Conservation (phyloP, 2,329 filamentous ascomycete species). For the Penicillium vulpinum region DNA sequence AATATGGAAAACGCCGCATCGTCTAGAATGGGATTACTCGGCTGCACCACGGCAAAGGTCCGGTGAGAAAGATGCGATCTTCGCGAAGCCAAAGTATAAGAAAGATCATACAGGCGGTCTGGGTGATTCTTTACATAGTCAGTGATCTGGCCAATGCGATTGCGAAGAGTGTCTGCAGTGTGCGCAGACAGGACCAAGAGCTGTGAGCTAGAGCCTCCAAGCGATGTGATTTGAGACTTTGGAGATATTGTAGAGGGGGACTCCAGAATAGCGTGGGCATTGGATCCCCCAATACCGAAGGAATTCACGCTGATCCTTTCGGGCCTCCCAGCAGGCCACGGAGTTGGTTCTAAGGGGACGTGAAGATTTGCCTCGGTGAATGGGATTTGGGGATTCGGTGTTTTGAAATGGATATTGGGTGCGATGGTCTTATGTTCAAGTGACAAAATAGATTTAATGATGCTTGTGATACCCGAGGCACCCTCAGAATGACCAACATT, state of each 20-base stretch:
- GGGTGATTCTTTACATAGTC: constrained; percentile 9
- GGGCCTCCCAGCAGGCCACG: constrained; percentile 27
- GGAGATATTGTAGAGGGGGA: constrained; percentile 2
- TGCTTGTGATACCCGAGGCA: constrained; percentile 27
- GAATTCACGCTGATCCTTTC: constrained; percentile 35
- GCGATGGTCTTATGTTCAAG: constrained; percentile 26
- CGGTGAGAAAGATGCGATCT: constrained; percentile 18
- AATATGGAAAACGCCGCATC: neutral
- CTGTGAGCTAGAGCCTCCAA: neutral
- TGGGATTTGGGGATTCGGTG: constrained; percentile 29
- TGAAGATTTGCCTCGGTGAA: constrained; percentile 16
- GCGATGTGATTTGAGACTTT: neutral
- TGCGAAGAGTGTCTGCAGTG: constrained; percentile 9
- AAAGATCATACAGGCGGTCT: constrained; percentile 7
- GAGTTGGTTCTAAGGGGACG: constrained; percentile 18
- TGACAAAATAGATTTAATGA: constrained; percentile 28
- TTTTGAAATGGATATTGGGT: constrained; percentile 31
- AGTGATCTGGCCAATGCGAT: constrained; percentile 5
- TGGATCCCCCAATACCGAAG: constrained; percentile 34
- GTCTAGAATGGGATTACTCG: neutral
- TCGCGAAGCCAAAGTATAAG: constrained; percentile 17
- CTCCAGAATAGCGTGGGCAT: constrained; percentile 24
- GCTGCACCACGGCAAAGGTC: constrained; percentile 10
- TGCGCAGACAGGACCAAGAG: constrained; percentile 22
- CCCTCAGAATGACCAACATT: constrained; percentile 32